phyloP scores from a whole-genome alignment of 768 basidiomycete genomes.

The Boletus bicolor region DNA sequence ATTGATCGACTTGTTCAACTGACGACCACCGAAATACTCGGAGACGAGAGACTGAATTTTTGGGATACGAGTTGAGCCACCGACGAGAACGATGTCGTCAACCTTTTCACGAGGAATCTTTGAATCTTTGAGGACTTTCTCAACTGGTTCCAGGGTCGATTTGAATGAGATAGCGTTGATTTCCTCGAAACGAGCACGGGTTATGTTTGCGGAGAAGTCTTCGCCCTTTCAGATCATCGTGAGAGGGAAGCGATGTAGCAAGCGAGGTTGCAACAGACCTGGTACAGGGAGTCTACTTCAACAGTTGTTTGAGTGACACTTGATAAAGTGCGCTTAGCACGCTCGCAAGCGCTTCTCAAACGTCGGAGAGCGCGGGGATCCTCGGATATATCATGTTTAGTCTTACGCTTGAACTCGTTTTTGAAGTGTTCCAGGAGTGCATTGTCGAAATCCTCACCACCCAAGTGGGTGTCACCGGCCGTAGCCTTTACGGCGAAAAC shows the following conservation, averaged over 20 bases:
- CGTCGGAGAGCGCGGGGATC: conserved; percentile 97
- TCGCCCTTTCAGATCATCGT: conserved; percentile 59
- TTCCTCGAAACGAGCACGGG: conserved; percentile 99
- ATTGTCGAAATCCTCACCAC: conserved; percentile 99
- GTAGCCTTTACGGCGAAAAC: conserved; percentile 99
- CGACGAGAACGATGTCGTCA: conserved; percentile 98
- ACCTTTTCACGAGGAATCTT: conserved; percentile 98
- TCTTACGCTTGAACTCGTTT: conserved; percentile 98
- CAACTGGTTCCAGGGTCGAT: conserved; percentile 96
- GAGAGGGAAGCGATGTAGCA: neutral
- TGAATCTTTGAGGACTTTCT: conserved; percentile 98
- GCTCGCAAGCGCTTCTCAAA: conserved; percentile 95
- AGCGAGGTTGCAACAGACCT: conserved; percentile 45
- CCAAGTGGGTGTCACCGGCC: conserved; percentile 98
- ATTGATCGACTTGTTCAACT: conserved; percentile 99
- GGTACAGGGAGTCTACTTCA: conserved; percentile 98
- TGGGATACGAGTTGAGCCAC: conserved; percentile 99
- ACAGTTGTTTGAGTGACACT: conserved; percentile 98
- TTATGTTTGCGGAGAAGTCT: conserved; percentile 98
- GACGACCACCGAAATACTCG: conserved; percentile 96
- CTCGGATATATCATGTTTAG: conserved; percentile 94
- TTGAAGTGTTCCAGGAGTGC: conserved; percentile 98
- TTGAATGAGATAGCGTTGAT: conserved; percentile 95
- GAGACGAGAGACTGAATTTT: conserved; percentile 98
- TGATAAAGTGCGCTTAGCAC: conserved; percentile 98